phyloP scores from a whole-genome alignment of 2,329 filamentous ascomycete genomes.

The Penicillium decumbens region DNA sequence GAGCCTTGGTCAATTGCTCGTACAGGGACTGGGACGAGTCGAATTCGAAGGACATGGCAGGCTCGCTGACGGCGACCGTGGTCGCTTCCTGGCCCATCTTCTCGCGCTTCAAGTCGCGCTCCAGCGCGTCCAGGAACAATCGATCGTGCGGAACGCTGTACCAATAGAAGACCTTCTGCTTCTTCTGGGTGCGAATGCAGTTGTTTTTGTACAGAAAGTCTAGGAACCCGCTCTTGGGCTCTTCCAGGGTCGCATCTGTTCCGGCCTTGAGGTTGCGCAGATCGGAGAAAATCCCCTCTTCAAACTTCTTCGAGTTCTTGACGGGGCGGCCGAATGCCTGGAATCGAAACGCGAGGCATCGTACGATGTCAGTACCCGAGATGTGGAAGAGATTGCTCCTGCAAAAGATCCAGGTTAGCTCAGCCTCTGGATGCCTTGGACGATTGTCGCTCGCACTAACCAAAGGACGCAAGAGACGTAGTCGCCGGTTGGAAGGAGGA shows the following conservation, averaged over 20 bases:
- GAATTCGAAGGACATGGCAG: constrained; percentile 96
- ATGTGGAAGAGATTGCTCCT: constrained; percentile 99
- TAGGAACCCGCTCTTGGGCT: constrained; percentile 96
- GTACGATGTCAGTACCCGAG: constrained; percentile 95
- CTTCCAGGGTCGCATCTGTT: constrained; percentile 94
- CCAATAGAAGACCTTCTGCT: constrained; percentile 99
- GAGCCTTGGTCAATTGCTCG: constrained; percentile 98
- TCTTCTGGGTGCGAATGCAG: constrained; percentile 99
- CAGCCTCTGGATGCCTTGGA: neutral
- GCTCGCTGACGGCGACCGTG: constrained; percentile 93
- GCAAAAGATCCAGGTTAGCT: constrained; percentile 16
- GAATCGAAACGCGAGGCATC: constrained; percentile 96
- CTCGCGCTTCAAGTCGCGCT: constrained; percentile 95
- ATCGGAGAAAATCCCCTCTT: constrained; percentile 98
- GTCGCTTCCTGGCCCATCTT: constrained; percentile 99
- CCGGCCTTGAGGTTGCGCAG: constrained; percentile 96
- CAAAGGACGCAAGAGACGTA: constrained; percentile 98
- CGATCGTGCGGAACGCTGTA: constrained; percentile 98
- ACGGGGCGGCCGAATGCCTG: constrained; percentile 97
- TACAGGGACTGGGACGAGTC: constrained; percentile 98
- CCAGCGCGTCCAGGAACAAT: constrained; percentile 92
- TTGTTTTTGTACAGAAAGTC: constrained; percentile 99
- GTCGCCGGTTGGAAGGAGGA: constrained; percentile 92
- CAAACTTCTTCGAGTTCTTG: constrained; percentile 99
- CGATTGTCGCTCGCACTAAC: constrained; percentile 42